These are phyloP conservation scores for Strobilomyces dryophilus DNA, from an alignment of 768 basidiomycete species.

Conservation along the genomic window DNA sequence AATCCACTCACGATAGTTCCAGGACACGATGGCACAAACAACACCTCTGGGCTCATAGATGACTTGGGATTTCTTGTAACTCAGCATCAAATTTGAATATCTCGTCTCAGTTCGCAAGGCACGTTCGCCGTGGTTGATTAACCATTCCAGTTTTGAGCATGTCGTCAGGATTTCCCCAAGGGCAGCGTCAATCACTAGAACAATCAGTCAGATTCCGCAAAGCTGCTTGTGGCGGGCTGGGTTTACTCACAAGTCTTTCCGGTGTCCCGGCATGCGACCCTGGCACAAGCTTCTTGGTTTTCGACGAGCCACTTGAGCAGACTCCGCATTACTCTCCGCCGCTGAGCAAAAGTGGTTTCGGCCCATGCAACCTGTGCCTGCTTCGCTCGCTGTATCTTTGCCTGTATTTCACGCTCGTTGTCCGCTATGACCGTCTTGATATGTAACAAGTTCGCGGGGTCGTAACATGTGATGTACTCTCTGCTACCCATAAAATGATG, in stretches of 20 bases:
- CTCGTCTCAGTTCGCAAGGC: conserved; percentile 72
- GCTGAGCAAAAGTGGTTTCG: conserved; percentile 68
- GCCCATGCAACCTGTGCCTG: conserved; percentile 72
- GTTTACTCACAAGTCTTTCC: conserved; percentile 82
- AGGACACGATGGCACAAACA: conserved; percentile 89
- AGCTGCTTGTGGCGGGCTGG: background rate
- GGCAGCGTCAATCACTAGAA: conserved; percentile 84
- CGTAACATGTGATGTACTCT: conserved; percentile 85
- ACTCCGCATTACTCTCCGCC: conserved; percentile 80
- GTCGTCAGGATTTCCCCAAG: conserved; percentile 96
- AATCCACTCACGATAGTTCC: conserved; percentile 77
- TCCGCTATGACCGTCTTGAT: conserved; percentile 77
- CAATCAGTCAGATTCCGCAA: background rate
- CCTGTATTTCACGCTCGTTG: conserved; percentile 60
- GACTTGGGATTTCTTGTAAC: conserved; percentile 74
- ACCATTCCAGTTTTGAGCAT: conserved; percentile 90
- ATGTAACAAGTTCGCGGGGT: conserved; percentile 85
- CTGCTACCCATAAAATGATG: conserved; percentile 41
- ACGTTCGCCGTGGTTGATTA: conserved; percentile 80
- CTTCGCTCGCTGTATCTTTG: conserved; percentile 65
- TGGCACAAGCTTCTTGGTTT: conserved; percentile 82
- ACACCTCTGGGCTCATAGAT: conserved; percentile 91
- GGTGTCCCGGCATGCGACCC: conserved; percentile 88
- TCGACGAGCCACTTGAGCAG: conserved; percentile 90
- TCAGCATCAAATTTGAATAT: conserved; percentile 59